Evolutionary conservation across 2,329 filamentous ascomycete species (phyloP), one percentile per base, ranked within the genome.

Genomic region (Penicillium sp.): DNA sequence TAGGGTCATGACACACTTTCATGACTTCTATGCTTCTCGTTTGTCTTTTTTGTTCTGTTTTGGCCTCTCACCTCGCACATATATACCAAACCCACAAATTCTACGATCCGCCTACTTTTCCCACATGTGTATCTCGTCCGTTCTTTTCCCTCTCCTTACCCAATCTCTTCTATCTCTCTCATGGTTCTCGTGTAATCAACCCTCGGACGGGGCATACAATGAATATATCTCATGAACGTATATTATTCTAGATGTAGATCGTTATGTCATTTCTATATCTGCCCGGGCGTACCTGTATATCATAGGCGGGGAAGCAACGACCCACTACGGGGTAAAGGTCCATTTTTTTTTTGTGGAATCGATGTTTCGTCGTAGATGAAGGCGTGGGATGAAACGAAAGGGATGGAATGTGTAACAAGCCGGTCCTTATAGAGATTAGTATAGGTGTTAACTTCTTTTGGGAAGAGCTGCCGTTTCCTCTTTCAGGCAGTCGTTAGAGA

Each of bases 151-250:
- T 53, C 36, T 40, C 44, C 42, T 49, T 48, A 31, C 17, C 40
- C 45, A 43, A 38, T 50, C 53, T 55, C 45, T 25, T 54, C 44
- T 31, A 26, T 52, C 30, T 44, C 35, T 56, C 35, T 43, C 56
- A 30, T 36, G 49, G 30, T 57, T 57, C 54, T 50, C 59, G 51
- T 61, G 61, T 61, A 64, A 56, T 57, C 45, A 55, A 57, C 45
- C 58, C 45, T 55, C 28, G 59, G 62, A 63, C 59, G 46, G 56
- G 59, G 53, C 59, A 47, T 57, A 54, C 61, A 55, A 65, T 62
- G 63, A 65, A 65, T 60, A 66, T 66, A 64, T 43, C 42, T 53
- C 50, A 62, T 59, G 57, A 62, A 62, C 51, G 44, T 44, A 44
- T 28, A 26, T 41, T 31, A 4, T 12, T 26, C 10, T 6, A 11